Percentiles rank a stretch among this genome's conserved stretches.
These are phyloP conservation scores for Gonapodya sp. DNA, from an alignment of 192 early-diverging fungal genomes.

Conservation along the genomic window DNA sequence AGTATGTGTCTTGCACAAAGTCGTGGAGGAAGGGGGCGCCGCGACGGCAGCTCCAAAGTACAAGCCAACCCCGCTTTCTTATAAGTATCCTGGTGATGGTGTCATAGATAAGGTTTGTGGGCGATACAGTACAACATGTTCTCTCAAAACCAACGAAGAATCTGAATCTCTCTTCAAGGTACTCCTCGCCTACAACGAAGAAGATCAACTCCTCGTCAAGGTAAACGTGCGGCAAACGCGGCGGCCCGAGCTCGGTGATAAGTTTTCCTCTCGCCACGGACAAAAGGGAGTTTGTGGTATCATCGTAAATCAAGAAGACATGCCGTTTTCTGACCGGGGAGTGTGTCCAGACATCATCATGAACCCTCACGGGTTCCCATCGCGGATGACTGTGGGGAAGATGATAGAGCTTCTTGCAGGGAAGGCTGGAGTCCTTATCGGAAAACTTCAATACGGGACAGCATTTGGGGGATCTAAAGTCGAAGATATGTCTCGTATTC, in stretches of 20 bases:
- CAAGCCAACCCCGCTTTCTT: slow-evolving; percentile 65
- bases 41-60: slow-evolving; percentile 43
- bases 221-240: slow-evolving; percentile 83
- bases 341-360: slow-evolving; percentile 94
- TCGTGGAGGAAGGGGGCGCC: slow-evolving; percentile 32
- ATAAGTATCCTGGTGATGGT: slow-evolving; percentile 82
- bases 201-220: slow-evolving; percentile 87
- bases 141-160: too few relatives aligned
- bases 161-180: slow-evolving; percentile 31
- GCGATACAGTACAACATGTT: neutral
- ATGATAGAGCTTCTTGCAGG: slow-evolving; percentile 96
- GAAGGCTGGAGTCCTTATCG: slow-evolving; percentile 88
- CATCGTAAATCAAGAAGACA: slow-evolving; percentile 94
- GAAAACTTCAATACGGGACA: slow-evolving; percentile 90
- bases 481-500: slow-evolving; percentile 89
- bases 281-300: slow-evolving; percentile 96
- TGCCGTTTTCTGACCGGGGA: slow-evolving; percentile 90
- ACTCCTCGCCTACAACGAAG: slow-evolving; percentile 82
- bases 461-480: slow-evolving; percentile 87
- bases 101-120: slow-evolving; percentile 78
- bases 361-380: slow-evolving; percentile 99
- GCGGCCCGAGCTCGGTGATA: slow-evolving; percentile 92
- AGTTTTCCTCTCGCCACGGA: slow-evolving; percentile 95
- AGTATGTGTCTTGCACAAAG: neutral
- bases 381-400: slow-evolving; percentile 98